Base-by-base conservation (phyloP, 768 basidiomycete genomes). In the Suillus discolor region DNA sequence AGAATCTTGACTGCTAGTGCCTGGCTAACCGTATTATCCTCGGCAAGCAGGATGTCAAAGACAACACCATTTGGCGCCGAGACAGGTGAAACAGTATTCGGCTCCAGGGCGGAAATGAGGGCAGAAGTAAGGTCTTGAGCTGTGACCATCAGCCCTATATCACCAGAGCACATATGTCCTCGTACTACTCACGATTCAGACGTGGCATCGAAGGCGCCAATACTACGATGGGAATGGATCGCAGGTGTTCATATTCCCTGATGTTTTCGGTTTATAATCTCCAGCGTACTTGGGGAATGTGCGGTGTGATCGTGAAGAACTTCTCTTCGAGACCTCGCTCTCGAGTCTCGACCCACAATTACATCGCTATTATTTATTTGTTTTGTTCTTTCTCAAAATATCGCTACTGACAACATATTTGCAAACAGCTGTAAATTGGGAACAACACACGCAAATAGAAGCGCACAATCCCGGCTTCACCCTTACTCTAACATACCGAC, bases 11-110 rank as follows among this genome's bases (percentile, higher is more conserved):
- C 91, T 0, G 97, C 97, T 9, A 99, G 81, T 77, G 97, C 96
- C 82, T 96, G 94, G 77, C 96, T 96, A 63, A 97, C 94, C 69
- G 95, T 79, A 73, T 97, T 99, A 76, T 99, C 97, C 76, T 99
- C 97, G 0, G 97, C 97, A 18, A 99, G 86, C 36, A 99, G 85
- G 69, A 99, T 97, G 75, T 94, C 93, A 78, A 94, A 95, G 3
- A 89, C 85, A 28, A 93, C 85, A 71, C 97, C 93, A 74, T 90
- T 96, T 28, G 92, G 90, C 1, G 89, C 89, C 13, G 92, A 87
- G 11, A 93, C 91, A 0, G 94, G 92, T 67, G 91, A 92, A 69
- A 95, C 91, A n/a, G 96, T 94, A 79, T 96, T 96, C 57, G 92
- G 92, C 76, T 99, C 97, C 61, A 99, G 84, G 0, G 97, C 97